Conservation (phyloP, 1,284 basidiomycete genomes). For the Puccinia triticina region DNA sequence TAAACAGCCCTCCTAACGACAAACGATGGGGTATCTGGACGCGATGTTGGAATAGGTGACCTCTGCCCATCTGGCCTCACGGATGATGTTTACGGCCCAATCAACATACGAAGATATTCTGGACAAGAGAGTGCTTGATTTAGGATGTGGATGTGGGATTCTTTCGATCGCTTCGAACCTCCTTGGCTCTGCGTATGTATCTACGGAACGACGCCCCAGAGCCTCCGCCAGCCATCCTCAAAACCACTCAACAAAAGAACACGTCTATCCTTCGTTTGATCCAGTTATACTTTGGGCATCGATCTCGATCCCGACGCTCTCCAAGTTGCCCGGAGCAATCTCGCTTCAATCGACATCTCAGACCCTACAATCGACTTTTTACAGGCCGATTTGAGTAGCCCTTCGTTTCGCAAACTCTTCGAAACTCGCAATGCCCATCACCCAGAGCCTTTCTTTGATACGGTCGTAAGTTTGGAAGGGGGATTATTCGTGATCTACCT, state of each 20-base stretch:
- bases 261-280: neutral
- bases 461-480: constrained; percentile 10
- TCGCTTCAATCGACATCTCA: neutral
- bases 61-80: constrained; percentile 42
- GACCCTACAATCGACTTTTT: constrained; percentile 1
- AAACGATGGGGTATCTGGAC: neutral
- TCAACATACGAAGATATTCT: constrained; percentile 26
- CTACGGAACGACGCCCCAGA: neutral
- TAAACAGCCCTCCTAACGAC: too few relatives aligned
- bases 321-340: neutral
- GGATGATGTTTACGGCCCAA: constrained; percentile 42
- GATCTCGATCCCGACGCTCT: constrained; percentile 1
- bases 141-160: constrained; percentile 40
- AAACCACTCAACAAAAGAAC: neutral
- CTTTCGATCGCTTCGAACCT: constrained; percentile 15
- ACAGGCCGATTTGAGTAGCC: constrained; percentile 11
- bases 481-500: too few relatives aligned
- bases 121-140: constrained; percentile 29
- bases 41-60: constrained; percentile 28
- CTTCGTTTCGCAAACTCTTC: neutral
- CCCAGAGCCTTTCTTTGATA: constrained; percentile 17
- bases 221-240: neutral
- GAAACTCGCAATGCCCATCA: neutral
- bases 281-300: constrained; percentile 15
- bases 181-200: constrained; percentile 28